These are phyloP conservation scores for Alternaria rosae DNA, from an alignment of 2,329 filamentous ascomycete species.

Conservation along the genomic window DNA sequence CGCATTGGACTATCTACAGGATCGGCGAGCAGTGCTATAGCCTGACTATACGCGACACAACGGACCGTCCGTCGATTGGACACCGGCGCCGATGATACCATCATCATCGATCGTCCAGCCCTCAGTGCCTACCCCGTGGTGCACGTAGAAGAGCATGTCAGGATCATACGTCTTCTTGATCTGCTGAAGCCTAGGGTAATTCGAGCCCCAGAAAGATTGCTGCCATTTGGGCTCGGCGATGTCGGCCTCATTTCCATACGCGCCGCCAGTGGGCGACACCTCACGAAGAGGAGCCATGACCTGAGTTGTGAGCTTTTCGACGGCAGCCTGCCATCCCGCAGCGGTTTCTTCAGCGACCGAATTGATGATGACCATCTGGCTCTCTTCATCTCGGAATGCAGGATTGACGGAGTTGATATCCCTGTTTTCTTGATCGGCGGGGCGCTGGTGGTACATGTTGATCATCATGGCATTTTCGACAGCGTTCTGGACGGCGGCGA, in stretches of 20 bases:
- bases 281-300: conserved; percentile 36
- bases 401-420: conserved; percentile 40
- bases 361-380: conserved; percentile 34
- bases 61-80: conserved; percentile 41
- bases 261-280: conserved; percentile 36
- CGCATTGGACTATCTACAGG: conserved; percentile 10
- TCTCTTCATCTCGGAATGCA: conserved; percentile 38
- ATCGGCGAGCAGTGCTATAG: background rate
- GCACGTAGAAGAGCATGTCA: conserved; percentile 43
- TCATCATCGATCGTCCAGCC: conserved; percentile 39
- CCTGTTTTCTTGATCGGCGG: conserved; percentile 25
- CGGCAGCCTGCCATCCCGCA: conserved; percentile 29
- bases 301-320: conserved; percentile 26
- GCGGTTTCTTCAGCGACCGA: conserved; percentile 27
- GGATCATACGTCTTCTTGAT: conserved; percentile 44
- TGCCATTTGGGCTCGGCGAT: conserved; percentile 52
- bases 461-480: conserved; percentile 33
- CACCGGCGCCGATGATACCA: conserved; percentile 39
- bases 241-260: conserved; percentile 52
- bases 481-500: conserved; percentile 31
- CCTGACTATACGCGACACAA: conserved; percentile 30
- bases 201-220: conserved; percentile 50
- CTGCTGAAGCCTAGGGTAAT: conserved; percentile 35
- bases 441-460: conserved; percentile 37
- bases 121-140: conserved; percentile 43